Evolutionary conservation across 768 basidiomycete species (phyloP), one percentile per base, ranked within the genome.

Genomic region (Cystofilobasidium capitatum): DNA sequence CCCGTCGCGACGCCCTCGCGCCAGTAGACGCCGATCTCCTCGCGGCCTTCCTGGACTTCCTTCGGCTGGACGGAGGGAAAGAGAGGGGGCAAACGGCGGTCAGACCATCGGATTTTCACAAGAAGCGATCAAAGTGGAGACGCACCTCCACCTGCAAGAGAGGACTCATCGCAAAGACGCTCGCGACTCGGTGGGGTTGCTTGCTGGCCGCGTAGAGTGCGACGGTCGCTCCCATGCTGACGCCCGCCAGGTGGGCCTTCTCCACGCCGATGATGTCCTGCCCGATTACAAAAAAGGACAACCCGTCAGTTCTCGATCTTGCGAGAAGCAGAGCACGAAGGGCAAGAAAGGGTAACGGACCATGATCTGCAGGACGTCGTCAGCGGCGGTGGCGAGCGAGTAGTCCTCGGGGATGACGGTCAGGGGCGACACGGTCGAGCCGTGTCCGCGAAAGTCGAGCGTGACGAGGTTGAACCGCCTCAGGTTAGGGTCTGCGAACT

Each of bases 391-490:
- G 8, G 45, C 36, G 24, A 66, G 51, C 51, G 51, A 55, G 51
- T 55, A 55, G 29, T 55, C 51, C 29, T 55, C 51, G 7, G 51
- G 51, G 31, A 55, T 55, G 5, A 31, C 14, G 5, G 51, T 13
- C 29, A 55, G 51, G 8, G 51, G 31, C 8, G 51, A 3, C 12
- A 33, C 8, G 8, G 58, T 66, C 8, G 31, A 13, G 9, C 65
- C 65, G 45, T 66, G 65, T 1, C 44, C 44, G 8, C 65, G 40
- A 26, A 51, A 31, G 26, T 66, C 65, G 35, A 66, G 6, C 1
- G 42, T 44, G 44, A 66, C 29, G 35, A 47, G 35, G 45, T 66
- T 66, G 65, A 66, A 66, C 10, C 31, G 29, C 4, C 65, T 42
- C 10, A 66, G 58, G 14, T 20, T 3, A 5, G 35, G 44, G 37